Evolutionary conservation across 345 rosid genomes (phyloP).

Genomic region (Lumnitzera racemosa): DNA sequence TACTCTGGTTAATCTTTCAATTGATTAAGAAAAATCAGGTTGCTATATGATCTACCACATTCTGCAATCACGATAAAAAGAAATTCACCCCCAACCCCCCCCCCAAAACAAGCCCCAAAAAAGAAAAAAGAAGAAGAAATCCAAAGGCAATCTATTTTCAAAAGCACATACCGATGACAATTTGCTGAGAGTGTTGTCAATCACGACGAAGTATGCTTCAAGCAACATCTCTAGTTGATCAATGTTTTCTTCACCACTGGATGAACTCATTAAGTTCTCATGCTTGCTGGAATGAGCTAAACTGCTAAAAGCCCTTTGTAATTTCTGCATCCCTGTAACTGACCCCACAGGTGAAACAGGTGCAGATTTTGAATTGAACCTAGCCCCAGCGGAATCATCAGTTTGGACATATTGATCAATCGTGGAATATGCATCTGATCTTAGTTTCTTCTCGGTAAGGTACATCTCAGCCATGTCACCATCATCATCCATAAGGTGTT

Average conservation of each 20-base stretch:
- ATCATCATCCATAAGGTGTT: constrained; percentile 97
- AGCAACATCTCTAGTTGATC: constrained; percentile 95
- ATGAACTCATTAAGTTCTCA: constrained; percentile 63
- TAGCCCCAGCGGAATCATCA: constrained; percentile 22
- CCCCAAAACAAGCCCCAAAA: no score
- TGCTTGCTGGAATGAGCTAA: constrained; percentile 51
- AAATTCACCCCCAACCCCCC: no score
- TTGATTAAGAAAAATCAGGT: no score
- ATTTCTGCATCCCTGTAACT: constrained; percentile 34
- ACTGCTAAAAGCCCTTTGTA: constrained; percentile 88
- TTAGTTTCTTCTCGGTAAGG: constrained; percentile 83
- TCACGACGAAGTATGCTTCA: constrained; percentile 78
- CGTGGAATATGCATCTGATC: constrained; percentile 51
- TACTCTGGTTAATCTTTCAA: no score
- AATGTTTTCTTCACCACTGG: constrained; percentile 51
- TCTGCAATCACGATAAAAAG: no score
- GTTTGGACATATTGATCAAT: constrained; percentile 33
- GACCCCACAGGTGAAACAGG: constrained; percentile 80
- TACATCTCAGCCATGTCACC: constrained; percentile 99
- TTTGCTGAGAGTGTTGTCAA: constrained; percentile 79
- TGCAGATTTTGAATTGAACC: constrained; percentile 59
- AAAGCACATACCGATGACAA: constrained; percentile 56
- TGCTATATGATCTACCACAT: no score
- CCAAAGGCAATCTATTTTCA: neutral
- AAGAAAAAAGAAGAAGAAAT: neutral